A percentile compares a stretch with the other conserved stretches of the same genome.
Conservation (phyloP, 2,329 filamentous ascomycete genomes). For the Paraphoma chrysanthemicola region DNA sequence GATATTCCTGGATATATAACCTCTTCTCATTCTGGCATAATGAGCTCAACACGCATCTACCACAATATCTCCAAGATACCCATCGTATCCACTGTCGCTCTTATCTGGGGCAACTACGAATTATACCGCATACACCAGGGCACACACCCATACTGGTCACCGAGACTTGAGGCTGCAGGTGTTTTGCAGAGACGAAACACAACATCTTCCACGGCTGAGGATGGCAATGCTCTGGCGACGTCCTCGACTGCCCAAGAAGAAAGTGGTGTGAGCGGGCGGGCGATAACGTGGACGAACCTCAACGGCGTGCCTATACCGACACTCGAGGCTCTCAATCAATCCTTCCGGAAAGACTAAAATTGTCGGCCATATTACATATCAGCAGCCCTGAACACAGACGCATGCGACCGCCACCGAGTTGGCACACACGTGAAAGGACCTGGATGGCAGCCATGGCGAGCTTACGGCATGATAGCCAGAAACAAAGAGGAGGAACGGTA, state of each 20-base stretch:
- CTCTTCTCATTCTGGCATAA: neutral
- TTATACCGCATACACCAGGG: constrained; percentile 34
- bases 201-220: constrained; percentile 6
- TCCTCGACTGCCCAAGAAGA: neutral
- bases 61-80: constrained; percentile 17
- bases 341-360: constrained; percentile 19
- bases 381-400: too few species aligned
- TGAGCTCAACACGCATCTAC: constrained; percentile 20
- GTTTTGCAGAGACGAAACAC: constrained; percentile 16
- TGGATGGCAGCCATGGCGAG: too few species aligned
- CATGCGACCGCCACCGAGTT: too few species aligned
- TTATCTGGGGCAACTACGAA: constrained; percentile 32
- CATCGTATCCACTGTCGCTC: constrained; percentile 21
- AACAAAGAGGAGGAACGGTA: neutral
- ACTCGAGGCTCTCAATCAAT: constrained; percentile 20
- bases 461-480: too few species aligned
- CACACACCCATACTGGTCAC: constrained; percentile 36
- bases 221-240: constrained; percentile 5
- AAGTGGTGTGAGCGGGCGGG: constrained; percentile 9
- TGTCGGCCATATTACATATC: neutral
- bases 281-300: constrained; percentile 32
- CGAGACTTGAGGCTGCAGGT: constrained; percentile 27
- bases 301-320: constrained; percentile 41
- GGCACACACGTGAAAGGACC: too few species aligned
- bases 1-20: neutral